phyloP scores from a whole-genome alignment of 257 asterid species.

The Thymus quinquecostatus region DNA sequence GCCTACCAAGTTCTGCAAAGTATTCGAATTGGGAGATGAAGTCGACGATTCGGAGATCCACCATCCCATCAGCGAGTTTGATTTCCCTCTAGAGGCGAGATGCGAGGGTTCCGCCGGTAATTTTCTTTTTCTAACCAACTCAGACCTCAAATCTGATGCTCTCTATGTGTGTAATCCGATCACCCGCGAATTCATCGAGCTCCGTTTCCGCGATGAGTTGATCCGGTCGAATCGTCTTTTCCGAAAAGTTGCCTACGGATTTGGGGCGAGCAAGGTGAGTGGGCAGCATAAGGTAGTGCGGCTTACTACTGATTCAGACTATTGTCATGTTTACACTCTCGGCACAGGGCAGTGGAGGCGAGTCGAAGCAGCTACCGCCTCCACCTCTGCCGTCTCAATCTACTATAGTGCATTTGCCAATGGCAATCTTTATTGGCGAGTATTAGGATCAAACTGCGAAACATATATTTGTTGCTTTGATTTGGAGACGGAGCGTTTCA shows the following conservation, averaged over 20 bases:
- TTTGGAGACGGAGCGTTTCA: conserved; percentile 41
- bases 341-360: conserved; percentile 49
- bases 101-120: conserved; percentile 31
- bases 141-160: background rate
- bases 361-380: conserved; percentile 1
- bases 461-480: conserved; percentile 39
- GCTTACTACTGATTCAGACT: conserved; percentile 7
- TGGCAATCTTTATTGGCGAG: conserved; percentile 56
- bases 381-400: no score
- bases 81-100: background rate
- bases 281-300: conserved; percentile 39
- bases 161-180: conserved; percentile 49
- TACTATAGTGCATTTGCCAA: conserved; percentile 25
- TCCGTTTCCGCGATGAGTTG: no score
- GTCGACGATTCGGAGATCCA: conserved; percentile 16
- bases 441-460: conserved; percentile 10
- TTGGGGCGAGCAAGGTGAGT: conserved; percentile 38
- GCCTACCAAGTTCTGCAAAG: background rate
- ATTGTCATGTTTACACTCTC: conserved; percentile 46
- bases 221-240: no score
- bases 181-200: conserved; percentile 34
- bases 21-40: conserved; percentile 31
- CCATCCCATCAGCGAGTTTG: conserved; percentile 26
- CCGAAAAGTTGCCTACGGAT: conserved; percentile 35
- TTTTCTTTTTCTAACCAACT: conserved; percentile 25